Percentiles rank a stretch among this genome's conserved stretches.
These are phyloP conservation scores for Xylariales sp. DNA, from an alignment of 2,329 filamentous ascomycete genomes.

Conservation along the genomic window DNA sequence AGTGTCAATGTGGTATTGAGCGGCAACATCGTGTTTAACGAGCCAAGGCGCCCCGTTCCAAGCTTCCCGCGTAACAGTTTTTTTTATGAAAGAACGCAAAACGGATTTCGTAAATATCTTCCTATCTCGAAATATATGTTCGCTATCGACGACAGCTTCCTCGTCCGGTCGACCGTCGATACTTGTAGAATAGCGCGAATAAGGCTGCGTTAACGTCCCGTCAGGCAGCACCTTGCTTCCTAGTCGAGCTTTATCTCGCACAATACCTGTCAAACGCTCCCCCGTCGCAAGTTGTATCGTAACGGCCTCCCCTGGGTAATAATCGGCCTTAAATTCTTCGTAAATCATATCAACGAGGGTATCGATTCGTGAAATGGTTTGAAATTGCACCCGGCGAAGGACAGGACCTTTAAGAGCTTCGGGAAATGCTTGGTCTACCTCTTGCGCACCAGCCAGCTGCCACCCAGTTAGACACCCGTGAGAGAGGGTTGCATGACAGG, in stretches of 20 bases:
- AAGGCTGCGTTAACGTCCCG: constrained; percentile 76
- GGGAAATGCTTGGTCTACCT: constrained; percentile 92
- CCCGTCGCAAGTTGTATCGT: constrained; percentile 76
- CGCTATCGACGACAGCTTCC: constrained; percentile 82
- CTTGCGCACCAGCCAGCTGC: constrained; percentile 81
- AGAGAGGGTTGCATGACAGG: constrained; percentile 10
- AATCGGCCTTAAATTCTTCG: constrained; percentile 87
- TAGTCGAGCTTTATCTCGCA: constrained; percentile 88
- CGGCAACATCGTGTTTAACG: constrained; percentile 87
- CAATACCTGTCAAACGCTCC: constrained; percentile 77
- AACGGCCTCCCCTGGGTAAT: constrained; percentile 89
- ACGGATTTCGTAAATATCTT: constrained; percentile 96
- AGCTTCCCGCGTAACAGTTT: constrained; percentile 88
- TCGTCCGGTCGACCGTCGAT: constrained; percentile 74
- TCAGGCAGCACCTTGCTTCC: constrained; percentile 71
- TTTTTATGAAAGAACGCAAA: constrained; percentile 92
- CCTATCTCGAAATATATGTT: constrained; percentile 85
- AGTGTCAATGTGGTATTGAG: constrained; percentile 86
- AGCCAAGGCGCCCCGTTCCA: constrained; percentile 98
- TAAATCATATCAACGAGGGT: constrained; percentile 76
- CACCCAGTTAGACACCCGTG: constrained; percentile 39
- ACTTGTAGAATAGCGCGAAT: constrained; percentile 83
- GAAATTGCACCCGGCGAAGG: constrained; percentile 90
- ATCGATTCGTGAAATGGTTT: constrained; percentile 88
- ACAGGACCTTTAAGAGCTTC: constrained; percentile 92